These are phyloP conservation scores for Lachnellula subtilissima DNA, from an alignment of 2,329 filamentous ascomycete species.

Conservation along the genomic window DNA sequence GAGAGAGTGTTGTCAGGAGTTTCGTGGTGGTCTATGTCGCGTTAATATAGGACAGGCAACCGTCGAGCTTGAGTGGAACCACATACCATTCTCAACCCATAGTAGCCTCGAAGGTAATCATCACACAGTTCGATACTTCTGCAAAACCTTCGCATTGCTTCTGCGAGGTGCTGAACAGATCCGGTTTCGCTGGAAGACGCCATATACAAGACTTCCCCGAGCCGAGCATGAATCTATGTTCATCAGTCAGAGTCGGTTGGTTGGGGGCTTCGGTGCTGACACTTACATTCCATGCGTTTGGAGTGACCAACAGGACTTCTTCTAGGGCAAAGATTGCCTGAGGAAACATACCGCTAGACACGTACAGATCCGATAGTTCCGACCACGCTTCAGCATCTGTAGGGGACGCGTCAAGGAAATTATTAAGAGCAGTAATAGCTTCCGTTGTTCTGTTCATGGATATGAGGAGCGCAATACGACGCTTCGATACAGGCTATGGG, in stretches of 20 bases:
- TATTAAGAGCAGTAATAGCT: slow-evolving; percentile 67
- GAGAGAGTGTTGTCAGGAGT: slow-evolving; percentile 39
- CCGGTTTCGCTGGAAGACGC: slow-evolving; percentile 44
- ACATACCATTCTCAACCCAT: slow-evolving; percentile 76
- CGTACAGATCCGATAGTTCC: slow-evolving; percentile 84
- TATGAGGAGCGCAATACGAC: slow-evolving; percentile 73
- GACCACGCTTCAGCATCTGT: slow-evolving; percentile 93
- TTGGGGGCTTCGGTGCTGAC: not conserved
- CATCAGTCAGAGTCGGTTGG: slow-evolving; percentile 12
- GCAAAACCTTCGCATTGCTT: slow-evolving; percentile 38
- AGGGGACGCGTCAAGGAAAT: slow-evolving; percentile 75
- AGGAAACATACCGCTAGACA: slow-evolving; percentile 68
- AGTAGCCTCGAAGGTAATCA: slow-evolving; percentile 86
- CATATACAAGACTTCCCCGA: slow-evolving; percentile 81
- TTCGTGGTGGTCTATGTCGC: slow-evolving; percentile 29
- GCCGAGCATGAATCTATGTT: slow-evolving; percentile 70
- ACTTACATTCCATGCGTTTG: slow-evolving; percentile 92
- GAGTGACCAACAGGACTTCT: slow-evolving; percentile 79
- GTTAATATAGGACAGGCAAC: slow-evolving; percentile 13
- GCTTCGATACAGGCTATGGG: slow-evolving; percentile 72
- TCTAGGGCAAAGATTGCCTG: slow-evolving; percentile 88
- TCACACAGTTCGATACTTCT: slow-evolving; percentile 92
- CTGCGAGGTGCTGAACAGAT: slow-evolving; percentile 52
- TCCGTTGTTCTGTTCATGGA: slow-evolving; percentile 66
- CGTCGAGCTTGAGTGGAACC: not conserved